A percentile compares a stretch with the other conserved stretches of the same genome.
These are phyloP conservation scores for Furcasterigmium sp. DNA, from an alignment of 2,329 filamentous ascomycete species.

Conservation along the genomic window DNA sequence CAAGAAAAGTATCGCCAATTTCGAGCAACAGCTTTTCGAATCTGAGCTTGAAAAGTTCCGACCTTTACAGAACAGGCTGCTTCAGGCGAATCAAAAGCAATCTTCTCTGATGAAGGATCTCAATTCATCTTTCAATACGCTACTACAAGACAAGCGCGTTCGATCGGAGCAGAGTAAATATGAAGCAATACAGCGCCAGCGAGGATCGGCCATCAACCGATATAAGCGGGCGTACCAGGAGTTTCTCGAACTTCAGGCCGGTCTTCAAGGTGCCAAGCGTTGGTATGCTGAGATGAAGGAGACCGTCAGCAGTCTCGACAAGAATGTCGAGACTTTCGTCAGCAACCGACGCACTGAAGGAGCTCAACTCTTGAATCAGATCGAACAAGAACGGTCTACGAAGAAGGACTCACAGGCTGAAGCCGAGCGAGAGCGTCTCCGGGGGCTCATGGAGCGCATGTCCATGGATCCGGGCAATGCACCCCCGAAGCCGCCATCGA, in stretches of 20 bases:
- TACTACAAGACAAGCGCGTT: constrained; percentile 91
- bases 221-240: constrained; percentile 92
- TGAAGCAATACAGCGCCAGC: constrained; percentile 78
- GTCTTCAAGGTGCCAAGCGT: constrained; percentile 78
- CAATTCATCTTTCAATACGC: constrained; percentile 76
- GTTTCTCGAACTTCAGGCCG: constrained; percentile 83
- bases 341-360: constrained; percentile 91
- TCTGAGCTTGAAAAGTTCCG: constrained; percentile 97
- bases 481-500: constrained; percentile 27
- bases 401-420: constrained; percentile 62
- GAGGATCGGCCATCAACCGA: constrained; percentile 72
- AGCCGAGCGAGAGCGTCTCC: constrained; percentile 77
- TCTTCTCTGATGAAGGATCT: constrained; percentile 91
- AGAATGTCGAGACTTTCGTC: constrained; percentile 96
- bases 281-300: constrained; percentile 97
- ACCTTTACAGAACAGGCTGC: constrained; percentile 81
- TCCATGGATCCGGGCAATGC: constrained; percentile 64
- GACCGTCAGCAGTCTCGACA: constrained; percentile 83
- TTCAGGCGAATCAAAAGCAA: constrained; percentile 95
- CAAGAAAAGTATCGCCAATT: constrained; percentile 91
- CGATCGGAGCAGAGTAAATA: constrained; percentile 93
- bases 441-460: constrained; percentile 92
- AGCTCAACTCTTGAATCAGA: constrained; percentile 80
- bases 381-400: constrained; percentile 71
- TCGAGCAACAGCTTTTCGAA: constrained; percentile 89